Base-by-base conservation (phyloP, 345 rosid genomes). In the Conringia planisiliqua region DNA sequence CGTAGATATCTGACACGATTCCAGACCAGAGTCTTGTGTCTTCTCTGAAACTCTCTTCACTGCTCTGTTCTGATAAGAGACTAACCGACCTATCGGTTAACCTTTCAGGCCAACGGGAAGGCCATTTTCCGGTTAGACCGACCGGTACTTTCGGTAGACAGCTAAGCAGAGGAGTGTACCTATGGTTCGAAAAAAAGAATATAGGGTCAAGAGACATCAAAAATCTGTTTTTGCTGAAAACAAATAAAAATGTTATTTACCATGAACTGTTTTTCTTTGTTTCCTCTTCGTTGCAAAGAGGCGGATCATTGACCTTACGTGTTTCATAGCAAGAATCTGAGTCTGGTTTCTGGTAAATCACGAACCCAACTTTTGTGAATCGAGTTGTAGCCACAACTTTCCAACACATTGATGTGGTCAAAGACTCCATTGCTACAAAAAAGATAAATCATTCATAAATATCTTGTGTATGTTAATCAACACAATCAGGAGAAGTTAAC, bases 341-440 rank as follows among this genome's bases (percentile, higher is more conserved):
- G 42, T 59, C 55, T 27, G 98, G 97, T 73, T 91, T 94, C 78
- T 88, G 93, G 82, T 82, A 91, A 79, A 91, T 87, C 40, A 94
- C 90, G 47, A 90, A 82, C 65, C 98, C 96, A 44, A 94, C 84
- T 68, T 88, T 87, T 39, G 86, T 66, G 0, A 82, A 79, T 76
- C 88, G 50, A 50, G 86, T 80, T 86, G 84, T 88, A 3, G 89
- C 85, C 50, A 91, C 89, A 70, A 70, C 76, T 61, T 88, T 80
- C 98, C 98, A 94, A 83, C 97, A 94, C 78, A 90, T 85, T 51
- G 97, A 83, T 82, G 69, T 68, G 17, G 97, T 90, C 65, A 94
- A 71, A 77, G 82, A 46, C 66, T 82, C 89, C 93, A 87, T 89
- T 8, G 89, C 98, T 90, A 86, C 84, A 84, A 66, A 7, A 62